Percentiles rank a stretch among this genome's conserved stretches.
Conservation (phyloP, 148 eudicot genomes). For the Vaccinium darrowii region DNA sequence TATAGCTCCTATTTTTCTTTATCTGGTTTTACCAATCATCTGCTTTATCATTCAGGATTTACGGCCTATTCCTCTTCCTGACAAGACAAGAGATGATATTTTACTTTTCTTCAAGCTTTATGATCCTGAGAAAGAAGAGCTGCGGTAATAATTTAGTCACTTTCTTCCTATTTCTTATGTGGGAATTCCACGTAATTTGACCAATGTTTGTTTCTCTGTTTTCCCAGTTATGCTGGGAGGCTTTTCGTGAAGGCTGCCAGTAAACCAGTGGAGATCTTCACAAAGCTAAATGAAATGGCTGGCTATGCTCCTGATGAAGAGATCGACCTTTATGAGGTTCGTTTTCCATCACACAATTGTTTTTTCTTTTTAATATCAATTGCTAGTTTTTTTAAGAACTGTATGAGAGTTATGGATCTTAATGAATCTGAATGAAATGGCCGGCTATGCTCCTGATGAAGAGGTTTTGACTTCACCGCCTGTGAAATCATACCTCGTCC, state of each 20-base stretch:
- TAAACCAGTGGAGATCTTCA: conserved; percentile 69
- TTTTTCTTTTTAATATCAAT: not conserved
- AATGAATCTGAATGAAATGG: conserved; percentile 34
- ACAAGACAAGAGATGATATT: conserved; percentile 78
- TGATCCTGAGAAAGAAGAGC: conserved; percentile 86
- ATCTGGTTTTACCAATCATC: not conserved
- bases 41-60: conserved; percentile 49
- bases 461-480: conserved; percentile 26
- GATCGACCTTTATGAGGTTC: conserved; percentile 84
- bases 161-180: conserved; percentile 9
- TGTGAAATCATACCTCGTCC: not conserved
- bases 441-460: conserved; percentile 36
- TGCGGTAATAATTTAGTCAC: conserved; percentile 48
- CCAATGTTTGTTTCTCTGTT: conserved; percentile 2
- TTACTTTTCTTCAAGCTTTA: conserved; percentile 91
- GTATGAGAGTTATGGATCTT: conserved; percentile 19
- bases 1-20: not conserved
- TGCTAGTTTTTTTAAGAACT: not conserved
- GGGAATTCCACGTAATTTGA: not conserved
- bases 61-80: conserved; percentile 64
- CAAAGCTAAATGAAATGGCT: conserved; percentile 78
- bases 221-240: conserved; percentile 76
- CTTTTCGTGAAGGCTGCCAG: conserved; percentile 62
- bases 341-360: not conserved
- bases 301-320: conserved; percentile 85